phyloP scores from a whole-genome alignment of 495 filamentous ascomycete genomes.

The Xylaria sp. region DNA sequence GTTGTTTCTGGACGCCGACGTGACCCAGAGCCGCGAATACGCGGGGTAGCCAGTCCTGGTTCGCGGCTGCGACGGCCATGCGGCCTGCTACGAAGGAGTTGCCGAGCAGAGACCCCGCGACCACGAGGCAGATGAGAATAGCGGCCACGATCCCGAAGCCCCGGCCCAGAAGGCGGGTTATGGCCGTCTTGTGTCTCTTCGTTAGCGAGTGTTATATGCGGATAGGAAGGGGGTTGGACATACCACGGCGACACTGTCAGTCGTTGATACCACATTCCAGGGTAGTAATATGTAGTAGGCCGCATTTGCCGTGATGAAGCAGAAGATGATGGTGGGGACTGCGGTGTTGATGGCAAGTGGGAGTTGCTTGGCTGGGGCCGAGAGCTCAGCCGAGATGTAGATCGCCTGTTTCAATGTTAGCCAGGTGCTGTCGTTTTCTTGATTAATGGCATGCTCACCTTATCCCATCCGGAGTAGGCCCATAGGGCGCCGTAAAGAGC shows the following conservation, averaged over 20 bases:
- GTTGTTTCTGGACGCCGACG: conserved; percentile 32
- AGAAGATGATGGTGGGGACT: conserved; percentile 60
- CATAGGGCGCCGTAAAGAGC: conserved; percentile 63
- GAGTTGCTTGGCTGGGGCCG: conserved; percentile 56
- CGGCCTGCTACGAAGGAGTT: conserved; percentile 64
- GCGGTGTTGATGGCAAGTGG: conserved; percentile 63
- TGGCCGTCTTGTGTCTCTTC: conserved; percentile 51
- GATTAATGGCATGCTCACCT: conserved; percentile 44
- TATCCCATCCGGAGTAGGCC: conserved; percentile 68
- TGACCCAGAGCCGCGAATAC: conserved; percentile 52
- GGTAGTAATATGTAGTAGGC: conserved; percentile 64
- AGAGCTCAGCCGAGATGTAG: conserved; percentile 62
- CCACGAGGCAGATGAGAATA: conserved; percentile 58
- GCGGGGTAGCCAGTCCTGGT: conserved; percentile 58
- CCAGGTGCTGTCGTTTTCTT: not conserved
- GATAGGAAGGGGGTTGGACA: conserved; percentile 31
- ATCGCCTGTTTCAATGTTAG: conserved; percentile 49
- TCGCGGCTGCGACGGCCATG: conserved; percentile 63
- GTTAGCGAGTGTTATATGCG: not conserved
- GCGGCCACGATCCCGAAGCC: conserved; percentile 55
- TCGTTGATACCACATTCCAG: conserved; percentile 58
- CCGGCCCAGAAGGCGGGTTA: conserved; percentile 57
- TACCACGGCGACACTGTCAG: conserved; percentile 64
- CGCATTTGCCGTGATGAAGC: conserved; percentile 60
- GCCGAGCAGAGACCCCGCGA: conserved; percentile 60